Conservation (phyloP, 371 early-diverging fungal species). For the Mucor saturninus region DNA sequence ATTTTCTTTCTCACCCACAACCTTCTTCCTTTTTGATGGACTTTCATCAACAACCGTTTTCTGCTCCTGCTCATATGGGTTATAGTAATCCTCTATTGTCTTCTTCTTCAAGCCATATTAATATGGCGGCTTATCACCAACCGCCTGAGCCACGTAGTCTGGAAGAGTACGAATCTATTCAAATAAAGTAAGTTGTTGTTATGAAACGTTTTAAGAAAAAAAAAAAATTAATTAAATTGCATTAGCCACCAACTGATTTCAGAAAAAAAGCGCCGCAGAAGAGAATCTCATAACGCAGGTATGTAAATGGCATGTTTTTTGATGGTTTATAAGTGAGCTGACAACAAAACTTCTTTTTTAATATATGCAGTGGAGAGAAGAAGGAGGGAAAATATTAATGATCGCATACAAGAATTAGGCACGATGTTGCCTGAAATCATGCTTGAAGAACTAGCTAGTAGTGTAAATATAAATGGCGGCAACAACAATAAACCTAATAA, state of each 20-base stretch:
- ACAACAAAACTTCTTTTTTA: not conserved
- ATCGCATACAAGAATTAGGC: constrained; percentile 93
- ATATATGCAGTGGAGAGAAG: constrained; percentile 80
- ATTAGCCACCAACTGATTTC: constrained; percentile 44
- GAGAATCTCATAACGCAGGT: constrained; percentile 96
- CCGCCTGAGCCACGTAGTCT: constrained; percentile 24
- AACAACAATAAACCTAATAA: constrained; percentile 74
- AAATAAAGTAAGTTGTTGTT: constrained; percentile 43
- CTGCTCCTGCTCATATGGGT: constrained; percentile 53
- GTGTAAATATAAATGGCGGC: constrained; percentile 31
- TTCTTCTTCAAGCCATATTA: not conserved
- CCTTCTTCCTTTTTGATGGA: constrained; percentile 21
- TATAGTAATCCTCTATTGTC: constrained; percentile 13
- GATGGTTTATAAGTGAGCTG: not conserved
- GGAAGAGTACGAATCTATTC: constrained; percentile 50
- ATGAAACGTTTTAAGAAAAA: not conserved
- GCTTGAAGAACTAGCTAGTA: constrained; percentile 58
- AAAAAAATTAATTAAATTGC: not conserved
- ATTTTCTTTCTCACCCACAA: constrained; percentile 13
- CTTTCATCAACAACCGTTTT: constrained; percentile 36
- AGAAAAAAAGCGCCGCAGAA: constrained; percentile 89
- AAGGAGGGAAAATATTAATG: constrained; percentile 96
- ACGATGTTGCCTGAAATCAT: constrained; percentile 80
- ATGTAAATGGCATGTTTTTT: constrained; percentile 12
- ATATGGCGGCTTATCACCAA: constrained; percentile 20